A percentile compares a stretch with the other conserved stretches of the same genome.
Conservation (phyloP, 176 grass and related monocot genomes). For the Rhynchospora breviuscula region DNA sequence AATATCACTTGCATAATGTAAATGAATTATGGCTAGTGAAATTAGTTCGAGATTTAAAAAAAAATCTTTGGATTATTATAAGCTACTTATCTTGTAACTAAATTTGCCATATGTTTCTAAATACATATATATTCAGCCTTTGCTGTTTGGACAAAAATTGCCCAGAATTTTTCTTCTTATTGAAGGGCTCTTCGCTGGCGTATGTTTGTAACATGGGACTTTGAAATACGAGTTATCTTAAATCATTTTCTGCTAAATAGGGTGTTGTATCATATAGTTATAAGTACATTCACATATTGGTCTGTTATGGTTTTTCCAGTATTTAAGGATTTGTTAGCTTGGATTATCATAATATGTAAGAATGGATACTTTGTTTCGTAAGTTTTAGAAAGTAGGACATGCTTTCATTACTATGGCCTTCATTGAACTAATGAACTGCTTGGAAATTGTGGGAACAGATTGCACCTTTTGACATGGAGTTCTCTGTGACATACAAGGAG, state of each 20-base stretch:
- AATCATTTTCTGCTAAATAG: background rate
- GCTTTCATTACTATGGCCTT: background rate
- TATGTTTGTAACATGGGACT: background rate
- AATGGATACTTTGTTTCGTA: background rate
- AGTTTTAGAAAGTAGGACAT: background rate
- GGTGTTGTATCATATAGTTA: background rate
- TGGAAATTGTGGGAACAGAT: conserved; percentile 47
- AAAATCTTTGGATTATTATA: background rate
- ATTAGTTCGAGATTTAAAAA: background rate
- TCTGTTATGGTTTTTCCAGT: background rate
- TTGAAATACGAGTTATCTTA: background rate
- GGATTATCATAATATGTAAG: background rate
- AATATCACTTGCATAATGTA: background rate
- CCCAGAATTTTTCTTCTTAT: background rate
- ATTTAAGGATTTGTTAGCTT: background rate
- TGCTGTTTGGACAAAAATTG: background rate
- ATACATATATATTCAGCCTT: background rate
- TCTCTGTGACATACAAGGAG: conserved; percentile 93
- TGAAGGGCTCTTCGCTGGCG: background rate
- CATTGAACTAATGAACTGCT: conserved; percentile 16
- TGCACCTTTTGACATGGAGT: conserved; percentile 87
- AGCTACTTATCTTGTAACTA: background rate
- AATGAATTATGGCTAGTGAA: background rate
- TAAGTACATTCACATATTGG: too few relatives aligned
- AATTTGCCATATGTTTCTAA: background rate